Evolutionary conservation across 768 basidiomycete species (phyloP), one percentile per base, ranked within the genome.

Genomic region (Boletus vinaceobasis): DNA sequence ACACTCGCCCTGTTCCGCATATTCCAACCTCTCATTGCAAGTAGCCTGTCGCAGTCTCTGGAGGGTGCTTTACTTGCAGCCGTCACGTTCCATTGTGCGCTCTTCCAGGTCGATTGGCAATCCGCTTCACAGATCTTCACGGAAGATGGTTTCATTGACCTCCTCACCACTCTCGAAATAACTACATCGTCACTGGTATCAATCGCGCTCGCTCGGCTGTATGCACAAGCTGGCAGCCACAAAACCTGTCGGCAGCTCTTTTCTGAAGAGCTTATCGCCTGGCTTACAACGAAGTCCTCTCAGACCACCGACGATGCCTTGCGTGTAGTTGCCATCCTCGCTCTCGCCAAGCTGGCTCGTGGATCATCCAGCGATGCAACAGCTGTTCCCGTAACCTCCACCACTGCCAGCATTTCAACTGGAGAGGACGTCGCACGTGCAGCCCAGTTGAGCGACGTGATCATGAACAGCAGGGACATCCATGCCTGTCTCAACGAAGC

Each of bases 101-200:
- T 95, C 19, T 91, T 93, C 64, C 90, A 93, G 66, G 83, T 93
- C n/a, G 90, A 92, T 60, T 79, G 84, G 71, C 73, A 78, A 48
- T 74, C 83, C 1, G 92, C 89, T 10, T 75, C 84, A 10, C 61
- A 76, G 23, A 82, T 95, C 50, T 84, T 93, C 53, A 69, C 73
- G 36, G 75, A 77, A 47, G 86, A 90, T 55, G 85, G 83, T 4
- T 67, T 87, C 15, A 61, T 86, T 32, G 84, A 88, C 37, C 78
- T 79, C 43, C 71, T 93, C 48, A 76, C 83, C 65, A 77, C 79
- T 14, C 77, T 86, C 26, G 92, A 95, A 56, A 70, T 89, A n/a
- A 74, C 73, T 43, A 75, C 82, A 2, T 75, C 79, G 4, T 61
- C 73, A 2, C 57, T 73, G 15, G 71, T 93, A 19, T 74, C 79